Base-by-base conservation (phyloP, 352 stramenopile genomes). In the Phytopythium chamaehyphon region DNA sequence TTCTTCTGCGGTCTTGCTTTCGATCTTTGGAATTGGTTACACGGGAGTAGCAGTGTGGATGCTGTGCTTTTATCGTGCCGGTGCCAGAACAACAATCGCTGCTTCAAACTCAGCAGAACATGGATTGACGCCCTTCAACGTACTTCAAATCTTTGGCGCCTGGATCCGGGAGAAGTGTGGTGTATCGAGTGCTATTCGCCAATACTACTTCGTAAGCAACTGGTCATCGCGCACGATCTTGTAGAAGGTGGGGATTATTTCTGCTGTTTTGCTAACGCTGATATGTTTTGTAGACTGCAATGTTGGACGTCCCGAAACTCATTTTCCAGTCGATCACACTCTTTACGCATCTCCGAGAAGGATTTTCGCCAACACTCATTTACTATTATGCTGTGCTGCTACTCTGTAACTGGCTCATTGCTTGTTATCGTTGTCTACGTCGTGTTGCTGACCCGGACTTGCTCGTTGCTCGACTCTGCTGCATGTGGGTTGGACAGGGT, bases 271-370 rank as follows among this genome's bases (percentile, higher is more conserved):
- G n/a, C n/a, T n/a, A n/a, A n/a, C n/a, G n/a, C n/a, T n/a, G n/a
- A n/a, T n/a, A n/a, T n/a, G n/a, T n/a, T n/a, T n/a, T 45, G 57
- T 56, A 84, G 73, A 71, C 53, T 39, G 67, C 73, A 11, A 35
- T 59, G 21, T 37, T 77, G 24, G 73, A 78, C 37, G 44, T 78
- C 2, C 73, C 73, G 0, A 81, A 85, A 49, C 57, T 83, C 9
- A 61, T 69, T 14, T 76, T 81, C 40, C 69, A 83, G 55, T 74
- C 66, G 26, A 68, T 50, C 3, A 78, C 71, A 2, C 50, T 85
- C 9, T 39, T 60, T n/a, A 57, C 62, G 2, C 81, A 85, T 40
- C 49, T 83, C 0, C 66, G 54, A n/a, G 57, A 69, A 6, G 73
- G 73, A 3, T 81, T 85, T 36, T 66, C 73, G 5, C 49, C 59